These are phyloP conservation scores for Coemansia sp. DNA, from an alignment of 192 early-diverging fungal species.

Conservation along the genomic window DNA sequence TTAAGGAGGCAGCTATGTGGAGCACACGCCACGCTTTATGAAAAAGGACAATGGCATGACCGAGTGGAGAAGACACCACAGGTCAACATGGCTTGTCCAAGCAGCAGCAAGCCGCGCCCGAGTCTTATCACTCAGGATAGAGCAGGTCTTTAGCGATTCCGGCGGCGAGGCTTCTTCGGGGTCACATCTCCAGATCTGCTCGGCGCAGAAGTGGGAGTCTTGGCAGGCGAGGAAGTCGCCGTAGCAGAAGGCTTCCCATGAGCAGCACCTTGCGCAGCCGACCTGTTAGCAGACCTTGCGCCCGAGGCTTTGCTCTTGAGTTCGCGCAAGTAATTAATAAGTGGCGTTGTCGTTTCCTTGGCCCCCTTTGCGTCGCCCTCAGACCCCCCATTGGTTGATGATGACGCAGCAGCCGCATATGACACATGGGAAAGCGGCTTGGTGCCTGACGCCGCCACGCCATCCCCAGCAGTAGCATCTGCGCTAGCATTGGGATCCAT, in stretches of 20 bases:
- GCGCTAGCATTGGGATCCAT: neutral
- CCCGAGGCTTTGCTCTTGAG: conserved; percentile 21
- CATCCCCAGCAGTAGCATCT: neutral
- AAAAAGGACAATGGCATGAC: neutral
- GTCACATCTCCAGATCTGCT: conserved; percentile 3
- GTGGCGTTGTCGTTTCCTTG: conserved; percentile 23
- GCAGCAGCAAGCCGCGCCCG: neutral
- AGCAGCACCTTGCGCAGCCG: neutral
- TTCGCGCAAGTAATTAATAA: conserved; percentile 42
- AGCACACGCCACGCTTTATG: neutral
- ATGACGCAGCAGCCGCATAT: conserved; percentile 39
- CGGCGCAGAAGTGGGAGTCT: neutral
- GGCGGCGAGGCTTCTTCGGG: conserved; percentile 19
- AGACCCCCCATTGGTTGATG: neutral
- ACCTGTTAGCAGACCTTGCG: neutral
- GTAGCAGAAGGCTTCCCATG: neutral
- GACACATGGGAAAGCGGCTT: conserved; percentile 13
- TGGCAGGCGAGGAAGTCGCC: neutral
- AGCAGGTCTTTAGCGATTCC: conserved; percentile 19
- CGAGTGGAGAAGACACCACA: neutral
- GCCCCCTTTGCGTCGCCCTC: conserved; percentile 2
- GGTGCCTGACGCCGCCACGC: neutral
- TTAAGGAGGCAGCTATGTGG: neutral
- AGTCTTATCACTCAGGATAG: neutral
- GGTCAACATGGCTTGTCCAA: neutral